Evolutionary conservation across 2,329 filamentous ascomycete species (phyloP), one percentile per base, ranked within the genome.

Genomic region (Cyphellophora attinorum): DNA sequence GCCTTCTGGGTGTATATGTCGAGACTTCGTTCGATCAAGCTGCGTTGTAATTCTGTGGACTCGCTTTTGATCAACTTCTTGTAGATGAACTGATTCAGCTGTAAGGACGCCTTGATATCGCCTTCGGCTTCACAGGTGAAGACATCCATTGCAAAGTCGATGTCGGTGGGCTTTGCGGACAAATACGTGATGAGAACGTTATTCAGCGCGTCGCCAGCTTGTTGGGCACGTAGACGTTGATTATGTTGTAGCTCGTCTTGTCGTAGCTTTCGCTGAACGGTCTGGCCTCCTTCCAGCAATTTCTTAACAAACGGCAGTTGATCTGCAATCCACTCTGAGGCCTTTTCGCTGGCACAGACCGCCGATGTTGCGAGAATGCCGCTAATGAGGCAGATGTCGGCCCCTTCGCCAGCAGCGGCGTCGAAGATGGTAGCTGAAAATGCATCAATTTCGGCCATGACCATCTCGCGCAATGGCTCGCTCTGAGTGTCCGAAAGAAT

Each of bases 191-290:
- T 85, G 51, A 95, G 77, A 35, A 96, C 81, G 12, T 73, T 66
- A 73, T 94, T 88, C 40, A 94, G 65, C 52, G 93, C 85, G 47
- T 95, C 85, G 3, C 82, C 80, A 18, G 85, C 83, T 60, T 98
- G 91, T 48, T 93, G 82, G 5, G 85, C 85, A 5, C 88, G 80
- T 21, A 98, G 69, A 25, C 89, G 81, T 45, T 95, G 70, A 39
- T 70, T 70, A 1, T 79, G 65, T 5, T 82, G 76, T 27, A 95
- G 66, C 4, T 68, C 74, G 49, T 91, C 81, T 19, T 64, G 66
- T 29, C 78, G 76, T 25, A 93, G 69, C 49, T 82, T 80, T 27
- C 66, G 71, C 55, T 95, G 83, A 11, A 98, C 63, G 17, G 86
- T 80, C 52, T 82, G 85, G 17, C 84, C 86, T 19, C 81, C 74